Percentiles rank a stretch among this genome's conserved stretches.
Evolutionary conservation across 2,329 filamentous ascomycete species (phyloP).

Genomic region (Penicillium olsonii): DNA sequence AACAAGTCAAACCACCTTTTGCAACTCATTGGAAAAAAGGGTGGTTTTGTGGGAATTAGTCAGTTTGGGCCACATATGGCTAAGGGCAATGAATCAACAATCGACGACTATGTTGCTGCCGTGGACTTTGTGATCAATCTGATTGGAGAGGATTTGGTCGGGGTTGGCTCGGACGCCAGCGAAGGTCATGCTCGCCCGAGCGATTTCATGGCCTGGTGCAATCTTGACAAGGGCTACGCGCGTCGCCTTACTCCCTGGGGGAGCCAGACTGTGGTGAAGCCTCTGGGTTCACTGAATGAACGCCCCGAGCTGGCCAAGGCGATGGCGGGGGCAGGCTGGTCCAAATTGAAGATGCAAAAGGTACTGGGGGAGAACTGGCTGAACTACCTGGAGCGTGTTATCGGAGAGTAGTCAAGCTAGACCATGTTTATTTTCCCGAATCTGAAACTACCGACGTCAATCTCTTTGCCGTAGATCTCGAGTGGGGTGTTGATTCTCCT

Average conservation of each 20-base stretch:
- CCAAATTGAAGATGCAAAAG: constrained; percentile 41
- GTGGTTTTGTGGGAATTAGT: constrained; percentile 42
- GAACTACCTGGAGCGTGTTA: constrained; percentile 40
- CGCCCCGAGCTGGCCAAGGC: constrained; percentile 37
- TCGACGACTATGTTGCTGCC: constrained; percentile 46
- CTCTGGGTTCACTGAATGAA: constrained; percentile 40
- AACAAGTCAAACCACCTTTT: constrained; percentile 44
- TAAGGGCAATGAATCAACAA: constrained; percentile 44
- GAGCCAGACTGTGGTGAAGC: constrained; percentile 44
- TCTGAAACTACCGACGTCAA: no score
- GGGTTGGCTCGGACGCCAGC: constrained; percentile 42
- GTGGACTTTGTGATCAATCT: constrained; percentile 42
- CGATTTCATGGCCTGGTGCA: constrained; percentile 46
- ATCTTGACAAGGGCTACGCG: constrained; percentile 45
- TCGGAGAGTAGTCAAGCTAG: constrained; percentile 3
- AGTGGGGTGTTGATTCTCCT: no score
- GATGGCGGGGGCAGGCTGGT: constrained; percentile 43
- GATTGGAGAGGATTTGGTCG: constrained; percentile 40
- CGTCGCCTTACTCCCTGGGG: constrained; percentile 43
- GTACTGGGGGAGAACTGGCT: constrained; percentile 45
- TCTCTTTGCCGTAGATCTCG: no score
- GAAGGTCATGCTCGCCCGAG: constrained; percentile 43
- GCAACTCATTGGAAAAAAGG: constrained; percentile 37
- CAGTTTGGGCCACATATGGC: constrained; percentile 46
- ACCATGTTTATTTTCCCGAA: no score